These are phyloP conservation scores for Tuber aestivum DNA, from an alignment of 495 filamentous ascomycete species.

Conservation along the genomic window DNA sequence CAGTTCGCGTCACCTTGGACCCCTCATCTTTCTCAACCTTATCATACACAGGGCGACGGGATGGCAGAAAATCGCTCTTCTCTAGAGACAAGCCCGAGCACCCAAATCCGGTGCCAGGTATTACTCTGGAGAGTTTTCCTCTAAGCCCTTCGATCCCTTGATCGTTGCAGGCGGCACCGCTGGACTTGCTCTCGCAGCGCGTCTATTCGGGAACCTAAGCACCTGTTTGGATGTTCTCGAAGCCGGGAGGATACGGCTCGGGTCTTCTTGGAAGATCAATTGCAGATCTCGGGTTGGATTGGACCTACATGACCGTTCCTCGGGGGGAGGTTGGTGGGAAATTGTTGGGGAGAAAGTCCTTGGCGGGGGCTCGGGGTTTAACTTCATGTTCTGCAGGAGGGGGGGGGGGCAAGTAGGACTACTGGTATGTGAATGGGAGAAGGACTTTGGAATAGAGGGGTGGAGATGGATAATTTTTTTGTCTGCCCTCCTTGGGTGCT, in stretches of 20 bases:
- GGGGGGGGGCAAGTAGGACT: conserved; percentile 37
- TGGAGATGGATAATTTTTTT: conserved; percentile 9
- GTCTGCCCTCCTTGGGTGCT: background rate
- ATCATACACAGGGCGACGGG: background rate
- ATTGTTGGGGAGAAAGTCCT: conserved; percentile 48
- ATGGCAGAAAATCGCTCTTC: background rate
- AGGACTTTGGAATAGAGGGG: conserved; percentile 2
- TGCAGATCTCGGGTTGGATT: background rate
- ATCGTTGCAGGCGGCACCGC: conserved; percentile 48
- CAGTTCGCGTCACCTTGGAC: background rate
- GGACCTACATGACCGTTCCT: conserved; percentile 9
- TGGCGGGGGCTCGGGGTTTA: conserved; percentile 49
- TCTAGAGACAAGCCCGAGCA: background rate
- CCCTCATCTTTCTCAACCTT: background rate
- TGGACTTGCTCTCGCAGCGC: conserved; percentile 49
- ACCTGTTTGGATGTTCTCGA: background rate
- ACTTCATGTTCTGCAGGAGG: conserved; percentile 45
- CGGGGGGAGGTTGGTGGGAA: conserved; percentile 38
- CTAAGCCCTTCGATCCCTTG: conserved; percentile 36
- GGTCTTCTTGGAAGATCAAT: background rate
- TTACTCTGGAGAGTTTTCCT: conserved; percentile 1
- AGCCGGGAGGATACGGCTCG: background rate
- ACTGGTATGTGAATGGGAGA: conserved; percentile 44
- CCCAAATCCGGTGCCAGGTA: background rate
- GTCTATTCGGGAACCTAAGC: conserved; percentile 46